Evolutionary conservation across 192 early-diverging fungal genomes (phyloP).

Genomic region (Nowakowskiella sp.): DNA sequence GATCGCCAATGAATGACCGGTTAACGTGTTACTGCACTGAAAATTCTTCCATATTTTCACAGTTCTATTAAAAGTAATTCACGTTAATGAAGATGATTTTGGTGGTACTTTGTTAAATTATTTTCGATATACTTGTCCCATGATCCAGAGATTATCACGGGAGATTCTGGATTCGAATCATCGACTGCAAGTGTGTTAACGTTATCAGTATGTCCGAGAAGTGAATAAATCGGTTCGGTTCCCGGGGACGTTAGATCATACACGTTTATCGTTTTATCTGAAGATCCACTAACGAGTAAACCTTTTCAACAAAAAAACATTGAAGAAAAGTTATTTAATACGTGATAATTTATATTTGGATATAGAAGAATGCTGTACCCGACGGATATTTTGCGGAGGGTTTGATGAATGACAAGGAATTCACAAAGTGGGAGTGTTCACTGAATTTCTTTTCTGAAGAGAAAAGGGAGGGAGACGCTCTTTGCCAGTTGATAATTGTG

Average conservation of each 20-base stretch:
- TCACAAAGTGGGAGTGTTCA: slow-evolving; percentile 75
- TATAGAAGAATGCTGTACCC: slow-evolving; percentile 31
- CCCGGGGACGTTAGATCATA: slow-evolving; percentile 58
- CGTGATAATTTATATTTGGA: not conserved
- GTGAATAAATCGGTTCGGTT: slow-evolving; percentile 46
- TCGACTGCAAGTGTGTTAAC: slow-evolving; percentile 71
- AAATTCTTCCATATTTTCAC: slow-evolving; percentile 85
- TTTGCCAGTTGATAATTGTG: slow-evolving; percentile 64
- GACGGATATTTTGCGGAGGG: slow-evolving; percentile 49
- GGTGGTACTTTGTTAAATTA: not conserved
- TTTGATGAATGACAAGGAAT: slow-evolving; percentile 55
- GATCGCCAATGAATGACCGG: slow-evolving; percentile 75
- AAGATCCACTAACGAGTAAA: slow-evolving; percentile 71
- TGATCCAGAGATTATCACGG: slow-evolving; percentile 83
- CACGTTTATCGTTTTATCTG: slow-evolving; percentile 75
- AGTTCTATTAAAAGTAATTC: slow-evolving; percentile 45
- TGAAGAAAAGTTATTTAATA: not conserved
- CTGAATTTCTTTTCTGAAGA: slow-evolving; percentile 39
- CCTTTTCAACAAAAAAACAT: slow-evolving; percentile 35
- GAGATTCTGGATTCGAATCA: slow-evolving; percentile 38
- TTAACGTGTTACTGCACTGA: slow-evolving; percentile 55
- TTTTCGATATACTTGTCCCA: slow-evolving; percentile 80
- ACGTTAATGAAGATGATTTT: not conserved
- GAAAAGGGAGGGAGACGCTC: slow-evolving; percentile 43
- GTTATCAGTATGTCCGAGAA: slow-evolving; percentile 81